Evolutionary conservation across 2,329 filamentous ascomycete species (phyloP).

Genomic region (Colletotrichum magnum): DNA sequence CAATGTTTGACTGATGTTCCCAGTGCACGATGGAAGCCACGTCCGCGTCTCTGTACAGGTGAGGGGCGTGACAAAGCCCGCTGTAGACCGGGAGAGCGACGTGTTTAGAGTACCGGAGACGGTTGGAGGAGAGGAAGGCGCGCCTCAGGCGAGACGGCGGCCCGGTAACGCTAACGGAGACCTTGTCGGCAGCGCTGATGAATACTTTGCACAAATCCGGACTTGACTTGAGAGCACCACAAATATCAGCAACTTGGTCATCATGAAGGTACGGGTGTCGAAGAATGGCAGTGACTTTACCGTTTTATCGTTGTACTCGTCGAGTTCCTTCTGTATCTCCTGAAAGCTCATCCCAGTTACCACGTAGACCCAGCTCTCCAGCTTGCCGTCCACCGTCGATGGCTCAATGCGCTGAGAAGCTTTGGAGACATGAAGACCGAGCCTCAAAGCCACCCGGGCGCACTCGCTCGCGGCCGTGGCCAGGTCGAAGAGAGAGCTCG

Average conservation of each 20-base stretch:
- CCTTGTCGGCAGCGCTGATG: constrained; percentile 52
- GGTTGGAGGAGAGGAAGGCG: not conserved
- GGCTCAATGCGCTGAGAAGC: constrained; percentile 59
- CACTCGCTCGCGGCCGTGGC: constrained; percentile 57
- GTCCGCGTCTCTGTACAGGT: constrained; percentile 54
- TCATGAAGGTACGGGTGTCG: not conserved
- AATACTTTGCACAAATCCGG: constrained; percentile 54
- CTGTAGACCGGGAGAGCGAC: constrained; percentile 54
- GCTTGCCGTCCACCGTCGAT: constrained; percentile 43
- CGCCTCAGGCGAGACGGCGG: constrained; percentile 45
- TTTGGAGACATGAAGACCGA: constrained; percentile 59
- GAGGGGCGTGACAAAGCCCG: constrained; percentile 56
- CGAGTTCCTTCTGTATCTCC: constrained; percentile 55
- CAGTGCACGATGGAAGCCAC: constrained; percentile 45
- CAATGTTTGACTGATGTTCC: too few relatives aligned
- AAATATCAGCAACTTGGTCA: not conserved
- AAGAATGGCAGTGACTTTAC: not conserved
- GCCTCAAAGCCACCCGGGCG: constrained; percentile 59
- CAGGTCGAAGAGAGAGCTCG: constrained; percentile 56
- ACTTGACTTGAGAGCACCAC: constrained; percentile 37
- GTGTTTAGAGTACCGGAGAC: constrained; percentile 45
- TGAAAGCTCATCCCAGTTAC: constrained; percentile 50
- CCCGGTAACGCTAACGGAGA: constrained; percentile 55
- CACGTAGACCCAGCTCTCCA: constrained; percentile 59
- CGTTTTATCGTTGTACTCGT: constrained; percentile 46